Evolutionary conservation across 2,329 filamentous ascomycete genomes (phyloP).

Genomic region (Zasmidium citrigriseum): DNA sequence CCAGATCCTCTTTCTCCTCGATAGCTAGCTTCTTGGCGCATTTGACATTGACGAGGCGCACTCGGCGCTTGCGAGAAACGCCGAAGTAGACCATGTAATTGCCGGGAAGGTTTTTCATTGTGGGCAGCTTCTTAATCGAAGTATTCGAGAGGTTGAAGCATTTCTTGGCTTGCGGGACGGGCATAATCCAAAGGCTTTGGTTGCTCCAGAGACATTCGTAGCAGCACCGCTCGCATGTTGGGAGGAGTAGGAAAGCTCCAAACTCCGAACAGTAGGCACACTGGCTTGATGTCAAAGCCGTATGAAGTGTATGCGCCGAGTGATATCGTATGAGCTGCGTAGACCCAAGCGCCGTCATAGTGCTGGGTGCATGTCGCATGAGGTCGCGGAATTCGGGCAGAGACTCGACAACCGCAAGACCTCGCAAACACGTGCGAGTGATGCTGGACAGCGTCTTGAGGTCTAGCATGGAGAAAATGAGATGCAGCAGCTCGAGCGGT

Average conservation of each 20-base stretch:
- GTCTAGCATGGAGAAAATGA: constrained; percentile 12
- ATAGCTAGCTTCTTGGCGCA: constrained; percentile 3
- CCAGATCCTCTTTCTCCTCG: not conserved
- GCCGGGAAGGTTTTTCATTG: constrained; percentile 6
- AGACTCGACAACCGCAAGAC: constrained; percentile 1
- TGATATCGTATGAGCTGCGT: constrained; percentile 4
- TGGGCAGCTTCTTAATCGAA: constrained; percentile 4
- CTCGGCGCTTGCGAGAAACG: not conserved
- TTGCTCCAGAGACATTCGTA: constrained; percentile 9
- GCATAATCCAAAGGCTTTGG: constrained; percentile 6
- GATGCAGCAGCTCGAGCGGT: constrained; percentile 12
- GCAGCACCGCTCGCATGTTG: constrained; percentile 12
- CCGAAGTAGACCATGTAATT: not conserved
- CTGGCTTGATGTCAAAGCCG: constrained; percentile 1
- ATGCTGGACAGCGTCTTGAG: constrained; percentile 9
- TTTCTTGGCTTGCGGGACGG: not conserved
- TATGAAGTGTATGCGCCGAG: constrained; percentile 4
- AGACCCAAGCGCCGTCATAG: constrained; percentile 6
- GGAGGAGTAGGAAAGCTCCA: constrained; percentile 11
- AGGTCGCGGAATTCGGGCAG: constrained; percentile 12
- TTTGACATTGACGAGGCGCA: not conserved
- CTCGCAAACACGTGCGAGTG: constrained; percentile 8
- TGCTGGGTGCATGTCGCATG: constrained; percentile 7
- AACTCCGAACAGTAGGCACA: constrained; percentile 7
- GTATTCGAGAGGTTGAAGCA: constrained; percentile 6